Percentiles rank a stretch among this genome's conserved stretches.
phyloP scores from a whole-genome alignment of 2,329 filamentous ascomycete genomes.

The Elsinoe batatas region DNA sequence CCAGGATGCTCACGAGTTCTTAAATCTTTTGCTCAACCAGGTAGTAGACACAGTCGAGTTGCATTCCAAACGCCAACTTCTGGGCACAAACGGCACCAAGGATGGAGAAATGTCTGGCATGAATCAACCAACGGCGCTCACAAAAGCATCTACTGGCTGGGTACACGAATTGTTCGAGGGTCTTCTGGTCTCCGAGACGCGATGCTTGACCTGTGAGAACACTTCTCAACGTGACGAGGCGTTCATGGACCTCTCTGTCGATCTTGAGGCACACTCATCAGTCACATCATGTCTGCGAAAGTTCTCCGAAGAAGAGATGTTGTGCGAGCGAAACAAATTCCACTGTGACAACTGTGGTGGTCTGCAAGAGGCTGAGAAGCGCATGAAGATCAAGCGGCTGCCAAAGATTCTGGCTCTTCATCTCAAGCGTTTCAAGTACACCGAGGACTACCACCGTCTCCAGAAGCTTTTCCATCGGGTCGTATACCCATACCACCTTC shows the following conservation, averaged over 20 bases:
- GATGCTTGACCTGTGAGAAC: conserved; percentile 92
- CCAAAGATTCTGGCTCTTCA: conserved; percentile 88
- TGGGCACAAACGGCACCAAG: conserved; percentile 17
- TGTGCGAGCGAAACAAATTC: conserved; percentile 97
- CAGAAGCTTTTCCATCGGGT: conserved; percentile 97
- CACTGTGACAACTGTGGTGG: conserved; percentile 97
- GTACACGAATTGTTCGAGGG: conserved; percentile 97
- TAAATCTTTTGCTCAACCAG: conserved; percentile 89
- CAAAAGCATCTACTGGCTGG: conserved; percentile 48
- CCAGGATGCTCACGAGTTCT: conserved; percentile 95
- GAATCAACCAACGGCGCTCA: conserved; percentile 23
- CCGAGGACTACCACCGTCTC: conserved; percentile 82
- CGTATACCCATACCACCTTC: conserved; percentile 91
- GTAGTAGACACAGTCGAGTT: conserved; percentile 88
- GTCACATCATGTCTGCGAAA: conserved; percentile 92
- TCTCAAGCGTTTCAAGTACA: conserved; percentile 96
- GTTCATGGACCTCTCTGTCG: conserved; percentile 91
- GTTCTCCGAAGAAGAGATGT: conserved; percentile 96
- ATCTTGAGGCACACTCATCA: conserved; percentile 88
- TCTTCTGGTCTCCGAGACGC: conserved; percentile 86
- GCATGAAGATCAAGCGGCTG: conserved; percentile 96
- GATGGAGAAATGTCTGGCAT: conserved; percentile 19
- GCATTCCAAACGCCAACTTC: conserved; percentile 53
- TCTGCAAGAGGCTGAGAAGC: conserved; percentile 92
- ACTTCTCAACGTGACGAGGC: conserved; percentile 91